Evolutionary conservation across 768 basidiomycete genomes (phyloP), one percentile per base, ranked within the genome.

Genomic region (Leccinum pellstonianum): DNA sequence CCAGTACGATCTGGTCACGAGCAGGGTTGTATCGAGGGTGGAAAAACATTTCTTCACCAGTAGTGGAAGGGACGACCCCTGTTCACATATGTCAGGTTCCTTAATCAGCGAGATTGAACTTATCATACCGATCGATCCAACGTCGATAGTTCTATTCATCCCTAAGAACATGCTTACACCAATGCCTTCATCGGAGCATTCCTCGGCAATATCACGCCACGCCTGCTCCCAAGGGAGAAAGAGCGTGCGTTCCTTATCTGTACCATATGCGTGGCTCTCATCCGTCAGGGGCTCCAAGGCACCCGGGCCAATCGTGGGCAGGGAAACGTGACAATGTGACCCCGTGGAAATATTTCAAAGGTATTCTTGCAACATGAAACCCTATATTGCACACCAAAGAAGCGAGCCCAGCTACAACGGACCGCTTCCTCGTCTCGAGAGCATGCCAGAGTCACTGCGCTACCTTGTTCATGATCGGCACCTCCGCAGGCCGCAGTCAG

Each of bases 1-100:
- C 75, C 12, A 99, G 67, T 6, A 84, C 76, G 8, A 77, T 66
- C 8, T 80, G 80, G 70, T 97, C 94, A 52, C 89, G 82, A 7
- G 74, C 71, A 3, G 84, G 80, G 55, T 88, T 82, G 71, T 93
- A 99, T n/a, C 91, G 83, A 9, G 96, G 97, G 68, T 95, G 90
- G 77, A 88, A 96, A 75, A 90, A 95, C 1, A 96, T 67, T 58
- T 95, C 93, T 19, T 97, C 97, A 14, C 97, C 97, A 7, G 93
- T 93, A 11, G 85, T 70, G 0, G 86, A 86, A 1, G 89, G 70
- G 5, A 95, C 80, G 4, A 80, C 74, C 47, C 89, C 90, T 87
- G 60, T 12, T 27, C 33, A 58, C 6, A 10, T 47, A n/a, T 51
- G 54, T 63, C 51, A 66, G 46, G 31, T 58, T 54, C 43, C 33